phyloP scores from a whole-genome alignment of 2,329 filamentous ascomycete species.

The Phialemoniopsis sp. region DNA sequence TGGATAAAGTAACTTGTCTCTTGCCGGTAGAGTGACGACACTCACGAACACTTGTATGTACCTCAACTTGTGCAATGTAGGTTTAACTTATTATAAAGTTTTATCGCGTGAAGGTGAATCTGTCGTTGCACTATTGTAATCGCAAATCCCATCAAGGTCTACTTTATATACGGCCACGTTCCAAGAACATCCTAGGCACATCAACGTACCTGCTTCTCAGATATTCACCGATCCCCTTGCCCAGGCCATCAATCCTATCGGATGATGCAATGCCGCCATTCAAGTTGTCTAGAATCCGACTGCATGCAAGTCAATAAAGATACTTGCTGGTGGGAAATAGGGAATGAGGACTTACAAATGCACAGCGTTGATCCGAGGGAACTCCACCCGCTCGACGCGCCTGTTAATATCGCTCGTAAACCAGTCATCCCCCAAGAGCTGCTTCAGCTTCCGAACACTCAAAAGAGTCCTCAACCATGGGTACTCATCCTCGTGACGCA shows the following conservation, averaged over 20 bases:
- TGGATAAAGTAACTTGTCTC: constrained; percentile 19
- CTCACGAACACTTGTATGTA: constrained; percentile 26
- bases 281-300: constrained; percentile 36
- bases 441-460: constrained; percentile 1
- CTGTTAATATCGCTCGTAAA: constrained; percentile 1
- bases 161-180: neutral
- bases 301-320: constrained; percentile 17
- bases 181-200: constrained; percentile 15
- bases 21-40: constrained; percentile 24
- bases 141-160: no score
- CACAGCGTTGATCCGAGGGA: constrained; percentile 3
- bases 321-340: no score
- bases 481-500: constrained; percentile 30
- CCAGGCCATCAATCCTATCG: constrained; percentile 41
- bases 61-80: no score
- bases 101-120: no score
- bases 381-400: constrained; percentile 4
- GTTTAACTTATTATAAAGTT: no score
- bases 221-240: constrained; percentile 49
- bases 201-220: constrained; percentile 24
- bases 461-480: constrained; percentile 30
- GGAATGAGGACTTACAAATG: neutral
- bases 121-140: no score
- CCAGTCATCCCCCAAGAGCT: constrained; percentile 4
- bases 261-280: constrained; percentile 42